Conservation (phyloP, 129 eudicot species). For the Kitagawia praeruptora region DNA sequence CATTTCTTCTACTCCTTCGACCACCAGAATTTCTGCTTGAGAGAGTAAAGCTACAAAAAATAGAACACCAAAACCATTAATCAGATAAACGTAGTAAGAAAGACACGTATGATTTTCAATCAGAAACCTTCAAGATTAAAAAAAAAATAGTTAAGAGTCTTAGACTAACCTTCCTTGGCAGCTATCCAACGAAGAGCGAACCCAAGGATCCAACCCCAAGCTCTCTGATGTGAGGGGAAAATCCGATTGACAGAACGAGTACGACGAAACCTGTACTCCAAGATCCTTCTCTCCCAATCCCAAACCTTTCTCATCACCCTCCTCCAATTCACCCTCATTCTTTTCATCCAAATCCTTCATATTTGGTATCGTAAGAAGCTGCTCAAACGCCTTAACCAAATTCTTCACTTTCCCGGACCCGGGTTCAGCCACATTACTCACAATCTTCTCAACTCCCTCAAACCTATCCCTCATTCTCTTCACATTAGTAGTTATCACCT, state of each 20-base stretch:
- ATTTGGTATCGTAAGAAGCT: constrained; percentile 40
- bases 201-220: constrained; percentile 58
- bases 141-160: background rate
- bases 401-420: constrained; percentile 77
- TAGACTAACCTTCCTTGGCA: constrained; percentile 53
- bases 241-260: constrained; percentile 55
- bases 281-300: constrained; percentile 41
- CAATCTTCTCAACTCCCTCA: constrained; percentile 45
- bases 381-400: constrained; percentile 86
- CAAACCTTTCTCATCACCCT: constrained; percentile 21
- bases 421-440: constrained; percentile 26
- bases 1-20: constrained; percentile 61
- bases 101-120: background rate
- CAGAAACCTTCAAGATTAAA: background rate
- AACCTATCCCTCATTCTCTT: constrained; percentile 68
- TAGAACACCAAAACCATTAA: constrained; percentile 10
- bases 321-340: constrained; percentile 23
- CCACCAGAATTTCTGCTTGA: constrained; percentile 58
- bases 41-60: constrained; percentile 27
- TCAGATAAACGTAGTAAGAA: background rate
- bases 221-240: constrained; percentile 62
- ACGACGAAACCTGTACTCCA: constrained; percentile 49
- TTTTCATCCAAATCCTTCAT: constrained; percentile 23
- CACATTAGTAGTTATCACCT: constrained; percentile 18
- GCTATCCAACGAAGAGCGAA: constrained; percentile 51